Evolutionary conservation across 1,284 basidiomycete genomes (phyloP), one percentile per base, ranked within the genome.

Genomic region (Apiotrichum akiyoshidainum): DNA sequence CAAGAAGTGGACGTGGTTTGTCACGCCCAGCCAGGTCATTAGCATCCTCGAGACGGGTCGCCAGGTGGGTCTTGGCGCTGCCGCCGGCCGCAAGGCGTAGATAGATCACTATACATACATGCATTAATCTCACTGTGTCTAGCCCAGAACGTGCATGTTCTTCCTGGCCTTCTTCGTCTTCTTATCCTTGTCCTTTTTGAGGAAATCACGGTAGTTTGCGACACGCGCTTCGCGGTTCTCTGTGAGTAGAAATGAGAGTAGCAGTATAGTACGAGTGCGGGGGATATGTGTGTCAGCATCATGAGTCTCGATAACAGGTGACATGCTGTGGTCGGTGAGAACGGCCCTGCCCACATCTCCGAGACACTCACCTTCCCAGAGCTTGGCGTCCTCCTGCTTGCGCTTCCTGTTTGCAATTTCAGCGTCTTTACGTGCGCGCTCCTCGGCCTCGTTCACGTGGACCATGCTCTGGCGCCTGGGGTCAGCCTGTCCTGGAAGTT

Each of bases 1-100:
- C 26, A 92, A 92, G 72, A 87, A 87, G 0, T 82, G 85, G 66
- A 83, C 84, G 54, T 92, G 89, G 89, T 92, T 92, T 73, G 83
- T 83, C 9, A 85, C 86, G 57, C 81, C 83, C 12, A 76, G 78
- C 3, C 90, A 91, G 72, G 81, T 83, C 0, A 80, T 84, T 34
- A 75, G 73, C n/a, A 84, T 89, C 31, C 73, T 91, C 40, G 81
- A 86, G 61, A 76, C 78, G 26, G 86, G 83, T 0, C 76, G 79
- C 2, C 74, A 67, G 35, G 80, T 90, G 42, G 75, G 81, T 10
- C 76, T 87, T 19, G 67, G 69, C 4, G 21, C 53, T 4, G 9
- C 34, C 13, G 17, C 33, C 0, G 57, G 54, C 12, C 47, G 37
- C 16, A 61, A 58, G 52, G 39, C 48, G 9, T 54, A 54, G 48